Evolutionary conservation across 108 stramenopile species (phyloP), one percentile per base, ranked within the genome.

Genomic region (Nannochloropsis gaditana): DNA sequence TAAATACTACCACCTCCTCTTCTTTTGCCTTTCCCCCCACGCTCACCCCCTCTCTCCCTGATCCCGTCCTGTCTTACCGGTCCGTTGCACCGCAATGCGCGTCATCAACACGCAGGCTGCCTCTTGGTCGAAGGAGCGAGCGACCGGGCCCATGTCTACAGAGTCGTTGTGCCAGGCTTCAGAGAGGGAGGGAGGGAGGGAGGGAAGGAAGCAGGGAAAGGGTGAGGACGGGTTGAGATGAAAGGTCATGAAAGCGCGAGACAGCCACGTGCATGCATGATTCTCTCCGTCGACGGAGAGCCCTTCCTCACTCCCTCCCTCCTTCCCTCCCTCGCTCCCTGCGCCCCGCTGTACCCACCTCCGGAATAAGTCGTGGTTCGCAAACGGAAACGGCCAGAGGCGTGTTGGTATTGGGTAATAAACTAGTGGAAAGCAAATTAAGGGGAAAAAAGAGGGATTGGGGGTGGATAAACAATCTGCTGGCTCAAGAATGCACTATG

Each of bases 41-140:
- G 11, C 47, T 50, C 47, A 10, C 47, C 15, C 15, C 47, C 47
- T 50, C 47, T 15, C 0, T 50, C 47, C 47, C 47, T 50, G 10
- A 10, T 1, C 15, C 47, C 1, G 11, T 50, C 97, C 97, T 86
- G 98, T 97, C 15, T 94, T 93, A 86, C 96, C 96, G 15, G 96
- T 94, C 80, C 96, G 92, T 82, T 95, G 90, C 11, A 98, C 96
- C 19, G 98, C 98, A 79, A 98, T 90, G 43, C 99, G 94, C 5
- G 99, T 95, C 83, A 97, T 94, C 83, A 98, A 92, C 21, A 98
- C 97, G 15, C 97, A 97, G 6, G 99, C 98, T 31, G 99, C 99
- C 87, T 99, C 98, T 89, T 99, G 99, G 91, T 99, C 99, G 91
- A 98, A 99, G 81, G 93, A 91, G 83, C 86, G 86, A 21, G 94